These are phyloP conservation scores for Citrullus mucosospermus DNA, from an alignment of 306 rosid genomes.

Conservation along the genomic window DNA sequence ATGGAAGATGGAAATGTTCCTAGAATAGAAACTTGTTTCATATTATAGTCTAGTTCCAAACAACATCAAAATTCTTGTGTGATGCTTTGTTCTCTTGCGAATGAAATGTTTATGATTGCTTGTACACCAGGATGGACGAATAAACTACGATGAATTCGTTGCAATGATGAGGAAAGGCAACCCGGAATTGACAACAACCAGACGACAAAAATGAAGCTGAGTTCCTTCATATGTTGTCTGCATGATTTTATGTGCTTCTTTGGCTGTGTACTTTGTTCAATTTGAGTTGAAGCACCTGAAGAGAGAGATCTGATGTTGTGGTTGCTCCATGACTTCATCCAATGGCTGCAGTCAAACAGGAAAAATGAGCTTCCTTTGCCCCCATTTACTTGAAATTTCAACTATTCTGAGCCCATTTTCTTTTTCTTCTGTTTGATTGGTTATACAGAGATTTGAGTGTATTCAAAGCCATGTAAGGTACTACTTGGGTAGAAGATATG, in stretches of 20 bases:
- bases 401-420: not conserved
- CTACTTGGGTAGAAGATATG: no score
- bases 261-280: not conserved
- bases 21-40: not conserved
- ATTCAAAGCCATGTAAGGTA: not conserved
- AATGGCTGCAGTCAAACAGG: not conserved
- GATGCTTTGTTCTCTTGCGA: not conserved
- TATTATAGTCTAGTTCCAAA: not conserved
- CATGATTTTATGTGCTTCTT: not conserved
- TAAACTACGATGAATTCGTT: constrained; percentile 80
- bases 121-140: constrained; percentile 67
- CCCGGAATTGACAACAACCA: constrained; percentile 43
- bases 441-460: not conserved
- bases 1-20: not conserved
- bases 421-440: not conserved
- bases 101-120: not conserved
- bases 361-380: not conserved
- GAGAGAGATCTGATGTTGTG: not conserved
- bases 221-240: not conserved
- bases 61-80: not conserved
- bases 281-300: not conserved
- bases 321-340: not conserved
- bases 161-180: constrained; percentile 96
- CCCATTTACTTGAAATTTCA: not conserved
- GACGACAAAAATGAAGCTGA: constrained; percentile 46